Evolutionary conservation across 768 basidiomycete genomes (phyloP), one percentile per base, ranked within the genome.

Genomic region (Dacryopinax spathularia): DNA sequence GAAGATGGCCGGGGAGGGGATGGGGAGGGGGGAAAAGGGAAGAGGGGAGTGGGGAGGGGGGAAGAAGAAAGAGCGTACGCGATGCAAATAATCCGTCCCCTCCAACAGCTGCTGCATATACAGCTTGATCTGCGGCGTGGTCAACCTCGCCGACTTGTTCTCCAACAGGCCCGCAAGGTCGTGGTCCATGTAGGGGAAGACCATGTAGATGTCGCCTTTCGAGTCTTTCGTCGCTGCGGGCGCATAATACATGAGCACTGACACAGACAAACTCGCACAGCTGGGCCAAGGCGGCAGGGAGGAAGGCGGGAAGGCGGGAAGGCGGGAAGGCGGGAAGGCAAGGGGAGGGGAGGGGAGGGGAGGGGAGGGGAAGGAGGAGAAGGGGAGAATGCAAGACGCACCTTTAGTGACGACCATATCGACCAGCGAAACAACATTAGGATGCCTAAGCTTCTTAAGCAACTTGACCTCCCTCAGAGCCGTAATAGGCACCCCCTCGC

Each of bases 131-230:
- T 92, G 85, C 68, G 87, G 87, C 7, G 86, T 84, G 60, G 82
- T 82, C 2, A 95, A 77, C 68, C 87, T 86, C 64, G 93, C 93
- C 29, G 88, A 82, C 65, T 89, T 87, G 71, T 98, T 97, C 74
- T 94, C 91, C 65, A 99, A 76, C 36, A 98, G 74, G 1, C 96
- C 96, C 1, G 95, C 92, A 12, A 99, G 83, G 75, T 99, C 96
- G 70, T 99, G 95, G 70, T 98, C 96, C 96, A 98, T 98, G 75
- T 97, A 99, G 0, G 96, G 96, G 70, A 98, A 99, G 39, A 97
- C 95, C 92, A 98, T 96, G 75, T 90, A 96, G 15, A 97, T 90
- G 2, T 89, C 90, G 62, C 91, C 76, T 27, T 87, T 84, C 13
- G 73, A 72, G 48, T 86, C 84, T 66, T 82, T 84, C 12, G 80